Conservation (phyloP, 2,329 filamentous ascomycete genomes). For the Pseudonectria foliicola region DNA sequence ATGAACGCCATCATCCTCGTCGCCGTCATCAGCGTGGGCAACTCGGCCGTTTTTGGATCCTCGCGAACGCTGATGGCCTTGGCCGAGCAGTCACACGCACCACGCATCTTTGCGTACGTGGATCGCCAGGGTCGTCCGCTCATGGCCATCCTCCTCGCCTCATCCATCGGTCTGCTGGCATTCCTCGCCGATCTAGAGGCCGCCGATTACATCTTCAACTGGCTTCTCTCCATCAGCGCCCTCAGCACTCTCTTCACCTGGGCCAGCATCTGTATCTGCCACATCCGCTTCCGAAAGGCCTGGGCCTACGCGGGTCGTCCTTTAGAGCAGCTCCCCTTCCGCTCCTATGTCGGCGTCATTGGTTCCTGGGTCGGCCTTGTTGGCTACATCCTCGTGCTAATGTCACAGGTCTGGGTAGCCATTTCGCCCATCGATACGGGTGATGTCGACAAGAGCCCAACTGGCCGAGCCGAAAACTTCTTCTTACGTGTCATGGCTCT, state of each 20-base stretch:
- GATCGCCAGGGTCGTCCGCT: constrained; percentile 79
- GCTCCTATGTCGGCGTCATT: constrained; percentile 65
- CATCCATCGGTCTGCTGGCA: constrained; percentile 62
- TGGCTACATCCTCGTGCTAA: constrained; percentile 68
- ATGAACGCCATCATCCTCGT: constrained; percentile 96
- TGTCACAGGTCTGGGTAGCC: constrained; percentile 83
- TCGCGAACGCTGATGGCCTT: constrained; percentile 84
- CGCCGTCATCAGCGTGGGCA: constrained; percentile 83
- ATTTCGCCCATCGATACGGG: constrained; percentile 62
- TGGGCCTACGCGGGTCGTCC: constrained; percentile 63
- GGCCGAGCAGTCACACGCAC: constrained; percentile 80
- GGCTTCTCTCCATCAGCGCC: constrained; percentile 70
- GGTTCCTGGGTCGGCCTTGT: constrained; percentile 78
- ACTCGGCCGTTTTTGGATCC: constrained; percentile 85
- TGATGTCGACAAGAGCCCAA: constrained; percentile 27
- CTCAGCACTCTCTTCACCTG: constrained; percentile 72
- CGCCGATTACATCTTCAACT: constrained; percentile 61
- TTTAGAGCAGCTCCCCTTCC: constrained; percentile 72
- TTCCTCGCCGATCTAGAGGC: constrained; percentile 63
- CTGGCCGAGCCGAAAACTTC: constrained; percentile 53
- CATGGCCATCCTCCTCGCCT: constrained; percentile 62
- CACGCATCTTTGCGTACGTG: constrained; percentile 69
- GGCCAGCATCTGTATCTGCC: constrained; percentile 75
- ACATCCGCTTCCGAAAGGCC: constrained; percentile 81
- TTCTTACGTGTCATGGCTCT: constrained; percentile 66